Evolutionary conservation across 345 rosid genomes (phyloP), one percentile per base, ranked within the genome.

Genomic region (Hirschfeldia incana): DNA sequence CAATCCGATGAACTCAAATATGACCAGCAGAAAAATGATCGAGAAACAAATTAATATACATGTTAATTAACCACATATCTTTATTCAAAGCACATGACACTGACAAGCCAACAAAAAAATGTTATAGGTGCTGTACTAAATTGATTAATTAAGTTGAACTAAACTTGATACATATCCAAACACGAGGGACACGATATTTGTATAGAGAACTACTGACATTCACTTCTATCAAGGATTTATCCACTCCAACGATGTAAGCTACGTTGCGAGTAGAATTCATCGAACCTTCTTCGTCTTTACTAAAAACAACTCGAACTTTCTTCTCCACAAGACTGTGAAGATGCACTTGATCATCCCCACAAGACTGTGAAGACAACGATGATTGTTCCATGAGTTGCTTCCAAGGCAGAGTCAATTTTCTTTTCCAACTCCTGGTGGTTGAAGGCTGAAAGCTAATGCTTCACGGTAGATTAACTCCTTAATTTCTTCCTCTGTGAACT

Each of bases 371-470:
- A 30, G 5, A 65, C 10, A 1, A 11, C 1, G 55, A 42, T 27
- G 61, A 29, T 5, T 27, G 12, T 6, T 58, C 26, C 1, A 27
- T 17, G 53, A 17, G 8, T n/a, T 65, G 61, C 36, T 51, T 16
- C 39, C 30, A 70, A 11, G 55, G 42, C 73, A 72, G 58, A 57
- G 21, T 37, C 60, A 60, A 10, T 33, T 12, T 10, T 34, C 36
- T 4, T 13, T 17, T 8, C 26, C 28, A 39, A 21, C 15, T 51
- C 69, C 5, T 83, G 85, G 60, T 82, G 88, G 69, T 42, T 89
- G 90, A 3, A 93, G 95, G 76, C 87, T 94, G 86, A 92, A 92
- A 33, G 92, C 97, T 65, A 92, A 88, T 12, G 91, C 95, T 86
- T 92, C 97, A 76, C 83, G 66, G 76, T 90, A 92, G 60, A 94